Base-by-base conservation (phyloP, 768 basidiomycete species). In the Chalciporus sphaerocephalus region DNA sequence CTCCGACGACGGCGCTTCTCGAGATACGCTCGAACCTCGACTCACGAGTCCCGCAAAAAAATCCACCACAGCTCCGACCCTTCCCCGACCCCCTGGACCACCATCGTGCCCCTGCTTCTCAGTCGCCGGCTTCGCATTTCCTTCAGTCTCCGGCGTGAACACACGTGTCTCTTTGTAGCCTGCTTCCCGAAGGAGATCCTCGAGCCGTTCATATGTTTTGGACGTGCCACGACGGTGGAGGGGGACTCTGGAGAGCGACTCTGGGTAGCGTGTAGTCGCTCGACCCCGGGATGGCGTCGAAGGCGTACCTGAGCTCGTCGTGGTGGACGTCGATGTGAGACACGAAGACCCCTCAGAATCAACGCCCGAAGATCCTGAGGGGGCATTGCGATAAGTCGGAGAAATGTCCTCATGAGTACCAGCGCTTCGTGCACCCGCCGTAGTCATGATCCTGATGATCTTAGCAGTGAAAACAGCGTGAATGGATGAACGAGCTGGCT, bases 91-190 rank as follows among this genome's bases (percentile, higher is more conserved):
- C 41, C 69, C 72, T 18, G 66, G 66, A 21, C 68, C 68, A 43
- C 55, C 64, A 8, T 57, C 40, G 55, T 60, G 48, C 47, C 45
- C 58, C 27, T 42, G 51, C 25, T 56, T 63, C 51, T 46, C 57
- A 8, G 41, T 12, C 11, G 64, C 59, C 10, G 58, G 59, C 17
- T 58, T 56, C 20, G 61, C 69, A 15, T 60, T 57, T 30, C 77
- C 74, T 48, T 91, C 87, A 4, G 75, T 70, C 64, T 92, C 89
- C 7, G 92, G 92, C 0, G 92, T 93, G 56, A 89, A 87, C 10
- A 96, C 76, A 34, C 92, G 78, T 3, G 91, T 93, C 60, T 95
- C 92, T 63, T 91, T 92, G 73, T 93, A 94, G 2, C 92, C 92
- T 1, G 90, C 90, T 61, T 92, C 87, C 40, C 80, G 74, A 21